phyloP scores from a whole-genome alignment of 192 early-diverging fungal species.

The Gamsiella multidivaricata region DNA sequence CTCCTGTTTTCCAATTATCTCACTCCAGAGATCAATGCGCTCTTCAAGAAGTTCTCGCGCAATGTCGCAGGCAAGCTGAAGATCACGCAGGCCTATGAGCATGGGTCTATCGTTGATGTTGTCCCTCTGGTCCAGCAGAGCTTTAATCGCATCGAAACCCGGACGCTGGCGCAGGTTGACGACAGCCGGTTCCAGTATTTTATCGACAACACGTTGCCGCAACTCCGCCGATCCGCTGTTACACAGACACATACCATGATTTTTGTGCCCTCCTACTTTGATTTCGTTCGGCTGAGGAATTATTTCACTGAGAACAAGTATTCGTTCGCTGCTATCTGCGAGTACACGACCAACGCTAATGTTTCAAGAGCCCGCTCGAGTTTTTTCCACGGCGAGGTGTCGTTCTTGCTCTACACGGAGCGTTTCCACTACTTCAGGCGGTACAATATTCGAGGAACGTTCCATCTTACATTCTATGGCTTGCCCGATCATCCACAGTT shows the following conservation, averaged over 20 bases:
- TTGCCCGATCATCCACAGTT: conserved; percentile 87
- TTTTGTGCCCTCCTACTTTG: conserved; percentile 95
- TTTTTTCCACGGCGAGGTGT: conserved; percentile 84
- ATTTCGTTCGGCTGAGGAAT: conserved; percentile 95
- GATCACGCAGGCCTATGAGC: conserved; percentile 65
- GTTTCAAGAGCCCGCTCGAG: conserved; percentile 79
- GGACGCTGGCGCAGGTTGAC: conserved; percentile 68
- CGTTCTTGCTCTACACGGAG: conserved; percentile 90
- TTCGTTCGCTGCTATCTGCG: conserved; percentile 83
- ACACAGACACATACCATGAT: conserved; percentile 76
- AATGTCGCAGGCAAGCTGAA: conserved; percentile 81
- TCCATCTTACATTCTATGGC: conserved; percentile 90
- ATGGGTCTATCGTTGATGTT: conserved; percentile 84
- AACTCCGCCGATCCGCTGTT: conserved; percentile 63
- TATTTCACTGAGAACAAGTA: conserved; percentile 80
- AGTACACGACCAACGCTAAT: conserved; percentile 86
- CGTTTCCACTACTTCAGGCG: conserved; percentile 96
- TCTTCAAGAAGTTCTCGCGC: conserved; percentile 76
- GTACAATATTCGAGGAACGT: conserved; percentile 85
- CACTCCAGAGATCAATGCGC: conserved; percentile 91
- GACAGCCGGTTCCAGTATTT: conserved; percentile 91
- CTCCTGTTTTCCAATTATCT: conserved; percentile 83
- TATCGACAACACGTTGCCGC: conserved; percentile 69
- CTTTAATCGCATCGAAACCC: conserved; percentile 79
- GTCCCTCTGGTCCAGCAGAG: conserved; percentile 82